Evolutionary conservation across 1,284 basidiomycete genomes (phyloP), one percentile per base, ranked within the genome.

Genomic region (Amylostereum areolatum): DNA sequence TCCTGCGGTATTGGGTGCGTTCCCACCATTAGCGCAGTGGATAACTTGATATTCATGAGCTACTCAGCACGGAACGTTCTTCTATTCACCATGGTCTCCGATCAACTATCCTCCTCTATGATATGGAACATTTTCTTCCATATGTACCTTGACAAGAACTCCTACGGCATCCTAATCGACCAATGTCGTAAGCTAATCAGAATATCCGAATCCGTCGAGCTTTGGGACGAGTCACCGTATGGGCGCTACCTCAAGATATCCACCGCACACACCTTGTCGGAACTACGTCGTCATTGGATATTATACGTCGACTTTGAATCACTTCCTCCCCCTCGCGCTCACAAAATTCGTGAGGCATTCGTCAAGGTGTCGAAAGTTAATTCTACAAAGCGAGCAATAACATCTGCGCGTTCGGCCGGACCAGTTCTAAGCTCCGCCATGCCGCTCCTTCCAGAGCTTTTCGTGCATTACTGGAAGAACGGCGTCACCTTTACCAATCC

Each of bases 51-150:
- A 35, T 24, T 51, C 30, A 11, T 11, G 27, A 39, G 5, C 25
- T 28, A 37, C 36, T 10, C 41, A 75, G 74, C 73, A 25, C 69
- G 74, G 18, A 75, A 75, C 45, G 59, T 69, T 6, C 46, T 74
- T 4, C 54, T 69, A 8, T 61, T 65, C 42, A 64, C 66, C 3
- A 47, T 69, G 28, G 51, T 71, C 27, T 68, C 73, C 11, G 68
- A 70, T n/a, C 45, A 61, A 6, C 47, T 57, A 0, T 49, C 61
- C 25, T 47, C 3, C 11, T 4, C n/a, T 11, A 36, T 36, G 9
- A 62, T 75, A 7, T 85, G 81, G 81, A 72, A 78, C 46, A 76
- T 81, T 24, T 80, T 75, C 58, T 82, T 74, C 54, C 76, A 83
- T 57, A 62, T 82, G 47, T 66, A 71, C 47, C 56, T 85, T 36